phyloP scores from a whole-genome alignment of 306 rosid genomes.

The Styphnolobium japonicum region DNA sequence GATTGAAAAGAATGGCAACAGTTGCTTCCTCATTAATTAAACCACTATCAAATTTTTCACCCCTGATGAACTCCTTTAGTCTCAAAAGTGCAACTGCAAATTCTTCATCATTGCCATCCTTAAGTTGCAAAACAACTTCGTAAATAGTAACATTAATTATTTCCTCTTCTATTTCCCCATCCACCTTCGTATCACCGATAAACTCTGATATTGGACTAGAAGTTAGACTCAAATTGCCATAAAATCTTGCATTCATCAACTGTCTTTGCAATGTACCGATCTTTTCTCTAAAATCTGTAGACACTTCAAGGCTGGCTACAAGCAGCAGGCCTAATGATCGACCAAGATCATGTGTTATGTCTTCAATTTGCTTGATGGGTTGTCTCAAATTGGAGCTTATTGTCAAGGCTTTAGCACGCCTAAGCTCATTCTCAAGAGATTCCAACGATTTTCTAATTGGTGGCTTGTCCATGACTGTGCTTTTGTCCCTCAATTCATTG shows the following conservation, averaged over 20 bases:
- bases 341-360: slow-evolving; percentile 67
- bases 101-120: slow-evolving; percentile 72
- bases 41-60: slow-evolving; percentile 36
- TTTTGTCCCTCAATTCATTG: slow-evolving; percentile 50
- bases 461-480: slow-evolving; percentile 45
- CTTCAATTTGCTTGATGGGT: slow-evolving; percentile 51
- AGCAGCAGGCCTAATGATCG: slow-evolving; percentile 76
- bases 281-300: slow-evolving; percentile 52
- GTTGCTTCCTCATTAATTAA: slow-evolving; percentile 61
- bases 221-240: slow-evolving; percentile 39
- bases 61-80: slow-evolving; percentile 50
- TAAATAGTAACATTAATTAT: slow-evolving; percentile 33
- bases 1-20: slow-evolving; percentile 57
- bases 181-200: slow-evolving; percentile 37
- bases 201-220: slow-evolving; percentile 51
- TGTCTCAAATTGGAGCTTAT: slow-evolving; percentile 40
- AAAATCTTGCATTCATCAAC: slow-evolving; percentile 57
- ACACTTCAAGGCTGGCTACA: slow-evolving; percentile 61
- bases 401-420: slow-evolving; percentile 45
- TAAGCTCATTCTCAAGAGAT: slow-evolving; percentile 65
- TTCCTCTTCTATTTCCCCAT: slow-evolving; percentile 60
- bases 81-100: slow-evolving; percentile 50
- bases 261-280: slow-evolving; percentile 53
- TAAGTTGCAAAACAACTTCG: slow-evolving; percentile 62
- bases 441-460: slow-evolving; percentile 64